Base-by-base conservation (phyloP, 116 monocot genomes). In the Thalassia testudinum region DNA sequence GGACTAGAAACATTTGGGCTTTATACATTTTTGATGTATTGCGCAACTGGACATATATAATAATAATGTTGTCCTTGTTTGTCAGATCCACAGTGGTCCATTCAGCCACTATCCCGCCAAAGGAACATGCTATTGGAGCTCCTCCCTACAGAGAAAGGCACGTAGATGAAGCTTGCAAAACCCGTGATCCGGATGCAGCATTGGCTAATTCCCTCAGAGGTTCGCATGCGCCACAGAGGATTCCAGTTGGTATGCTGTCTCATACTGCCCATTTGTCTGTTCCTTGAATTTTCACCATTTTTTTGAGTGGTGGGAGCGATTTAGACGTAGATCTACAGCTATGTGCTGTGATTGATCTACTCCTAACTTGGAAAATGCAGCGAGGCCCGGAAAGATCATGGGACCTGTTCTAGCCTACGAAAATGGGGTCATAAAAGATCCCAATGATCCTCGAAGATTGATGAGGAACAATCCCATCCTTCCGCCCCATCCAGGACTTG, bases 81-180 rank as follows among this genome's bases (percentile, higher is more conserved):
- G 15, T 16, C 49, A 93, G 93, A 50, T 87, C 93, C 17, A 83
- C 93, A 0, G 61, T 91, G 48, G 78, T 93, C 37, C 80, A 87
- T 65, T 87, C 92, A n/a, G 56, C 71, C 16, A 65, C 80, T 16
- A 58, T 87, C 12, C 80, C 82, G 69, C 75, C 64, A 24, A 79
- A 68, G 63, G 75, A 83, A 57, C 70, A 71, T 28, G 1, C 38
- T 7, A 37, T 24, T 21, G 40, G 18, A 37, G 16, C 58, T 42
- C 49, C 59, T 27, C 50, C 54, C 16, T 53, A 38, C 37, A 64
- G 75, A 60, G 83, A 80, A n/a, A 64, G 71, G 58, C 75, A 54
- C 61, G 34, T 59, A 43, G 76, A 71, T 24, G 76, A 73, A 34
- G 52, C 68, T 24, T 48, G 56, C 27, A 75, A 52, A 23, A 68